These are phyloP conservation scores for Aspergillus quadricinctus DNA, from an alignment of 2,329 filamentous ascomycete species.

Conservation along the genomic window DNA sequence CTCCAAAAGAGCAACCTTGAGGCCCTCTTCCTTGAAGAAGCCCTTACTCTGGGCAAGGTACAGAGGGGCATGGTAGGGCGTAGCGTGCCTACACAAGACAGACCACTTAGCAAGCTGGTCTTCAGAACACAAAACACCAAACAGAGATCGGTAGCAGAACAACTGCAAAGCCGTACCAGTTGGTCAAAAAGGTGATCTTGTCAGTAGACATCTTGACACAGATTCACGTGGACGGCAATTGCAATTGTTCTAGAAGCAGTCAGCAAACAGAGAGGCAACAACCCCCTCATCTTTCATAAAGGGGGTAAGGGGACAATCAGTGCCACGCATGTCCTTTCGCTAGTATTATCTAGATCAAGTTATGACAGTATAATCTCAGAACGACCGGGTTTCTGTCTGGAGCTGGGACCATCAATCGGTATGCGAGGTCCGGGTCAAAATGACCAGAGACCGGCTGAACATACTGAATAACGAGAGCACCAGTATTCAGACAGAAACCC, in stretches of 20 bases:
- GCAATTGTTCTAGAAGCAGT: constrained; percentile 22
- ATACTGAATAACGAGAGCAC: neutral
- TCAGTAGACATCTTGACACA: constrained; percentile 66
- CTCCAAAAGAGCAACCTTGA: constrained; percentile 73
- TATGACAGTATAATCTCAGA: constrained; percentile 76
- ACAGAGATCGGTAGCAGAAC: constrained; percentile 1
- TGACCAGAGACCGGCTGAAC: constrained; percentile 3
- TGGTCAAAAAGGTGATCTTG: constrained; percentile 80
- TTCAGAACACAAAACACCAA: neutral
- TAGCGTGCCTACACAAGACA: constrained; percentile 61
- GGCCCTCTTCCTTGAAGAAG: constrained; percentile 68
- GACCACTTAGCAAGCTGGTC: constrained; percentile 25
- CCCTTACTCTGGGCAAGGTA: constrained; percentile 74
- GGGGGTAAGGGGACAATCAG: constrained; percentile 38
- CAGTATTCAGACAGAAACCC: constrained; percentile 5
- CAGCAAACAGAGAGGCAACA: constrained; percentile 23
- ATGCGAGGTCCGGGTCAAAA: constrained; percentile 1
- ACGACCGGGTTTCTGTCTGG: constrained; percentile 32
- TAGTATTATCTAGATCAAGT: constrained; percentile 87
- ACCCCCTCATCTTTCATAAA: constrained; percentile 14
- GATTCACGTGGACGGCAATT: constrained; percentile 37
- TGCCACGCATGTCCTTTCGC: constrained; percentile 83
- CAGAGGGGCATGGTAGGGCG: constrained; percentile 73
- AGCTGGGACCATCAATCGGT: constrained; percentile 16
- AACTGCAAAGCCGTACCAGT: constrained; percentile 58